These are phyloP conservation scores for Beauveria australis DNA, from an alignment of 2,329 filamentous ascomycete genomes.

Conservation along the genomic window DNA sequence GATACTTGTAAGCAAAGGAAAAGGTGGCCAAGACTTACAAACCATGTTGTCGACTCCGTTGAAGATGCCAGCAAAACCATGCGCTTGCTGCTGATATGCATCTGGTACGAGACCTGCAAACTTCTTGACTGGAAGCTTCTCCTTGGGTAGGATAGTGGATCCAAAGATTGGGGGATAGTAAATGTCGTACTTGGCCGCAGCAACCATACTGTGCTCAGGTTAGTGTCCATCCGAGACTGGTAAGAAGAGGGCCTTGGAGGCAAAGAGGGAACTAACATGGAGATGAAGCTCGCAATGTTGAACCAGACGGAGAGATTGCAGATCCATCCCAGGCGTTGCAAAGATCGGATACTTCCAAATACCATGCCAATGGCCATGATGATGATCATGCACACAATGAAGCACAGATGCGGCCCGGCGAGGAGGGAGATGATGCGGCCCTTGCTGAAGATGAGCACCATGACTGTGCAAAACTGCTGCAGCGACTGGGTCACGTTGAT, in stretches of 20 bases:
- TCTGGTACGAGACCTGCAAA: constrained; percentile 10
- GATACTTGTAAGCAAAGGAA: constrained; percentile 20
- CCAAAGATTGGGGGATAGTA: neutral
- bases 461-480: constrained; percentile 41
- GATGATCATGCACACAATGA: constrained; percentile 41
- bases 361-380: constrained; percentile 43
- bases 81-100: constrained; percentile 10
- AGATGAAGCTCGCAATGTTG: constrained; percentile 40
- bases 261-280: constrained; percentile 17
- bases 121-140: neutral
- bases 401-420: constrained; percentile 35
- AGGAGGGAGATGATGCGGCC: constrained; percentile 48
- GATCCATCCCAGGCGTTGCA: constrained; percentile 45
- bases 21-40: neutral
- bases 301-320: constrained; percentile 50
- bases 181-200: constrained; percentile 4
- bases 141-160: constrained; percentile 9
- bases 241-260: no score
- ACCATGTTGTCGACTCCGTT: constrained; percentile 12
- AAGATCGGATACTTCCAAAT: constrained; percentile 45
- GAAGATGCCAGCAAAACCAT: constrained; percentile 11
- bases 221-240: neutral
- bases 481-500: constrained; percentile 40
- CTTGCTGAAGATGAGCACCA: constrained; percentile 42
- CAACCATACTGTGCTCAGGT: constrained; percentile 4